Percentiles rank a stretch among this genome's conserved stretches.
Evolutionary conservation across 1,284 basidiomycete genomes (phyloP).

Genomic region (Tremellales sp.): DNA sequence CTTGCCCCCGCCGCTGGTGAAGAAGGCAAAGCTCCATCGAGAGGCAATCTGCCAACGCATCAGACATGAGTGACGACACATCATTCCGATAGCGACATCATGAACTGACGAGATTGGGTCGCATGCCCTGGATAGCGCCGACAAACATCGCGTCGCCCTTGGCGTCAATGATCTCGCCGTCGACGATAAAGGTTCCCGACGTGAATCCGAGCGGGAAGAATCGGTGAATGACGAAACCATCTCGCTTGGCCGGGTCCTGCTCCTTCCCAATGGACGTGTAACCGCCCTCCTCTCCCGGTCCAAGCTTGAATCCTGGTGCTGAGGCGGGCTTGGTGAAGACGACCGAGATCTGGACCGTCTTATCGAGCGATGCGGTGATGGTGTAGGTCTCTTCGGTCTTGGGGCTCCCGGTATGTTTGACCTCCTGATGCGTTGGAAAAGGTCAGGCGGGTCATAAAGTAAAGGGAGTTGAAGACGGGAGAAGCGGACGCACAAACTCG

Average conservation of each 20-base stretch:
- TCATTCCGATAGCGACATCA: not conserved
- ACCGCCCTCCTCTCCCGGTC: slow-evolving; percentile 80
- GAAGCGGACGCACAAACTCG: slow-evolving; percentile 60
- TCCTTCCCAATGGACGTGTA: slow-evolving; percentile 85
- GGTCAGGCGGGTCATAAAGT: not conserved
- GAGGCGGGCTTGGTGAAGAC: slow-evolving; percentile 64
- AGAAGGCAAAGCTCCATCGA: slow-evolving; percentile 94
- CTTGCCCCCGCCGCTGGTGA: slow-evolving; percentile 58
- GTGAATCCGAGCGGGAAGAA: slow-evolving; percentile 78
- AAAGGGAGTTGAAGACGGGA: not conserved
- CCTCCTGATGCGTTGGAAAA: slow-evolving; percentile 36
- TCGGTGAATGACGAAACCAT: slow-evolving; percentile 85
- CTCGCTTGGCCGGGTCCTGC: slow-evolving; percentile 54
- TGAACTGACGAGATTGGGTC: slow-evolving; percentile 69
- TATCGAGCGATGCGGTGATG: slow-evolving; percentile 74
- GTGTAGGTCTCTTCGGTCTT: slow-evolving; percentile 66
- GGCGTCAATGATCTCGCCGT: slow-evolving; percentile 64
- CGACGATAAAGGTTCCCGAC: slow-evolving; percentile 66
- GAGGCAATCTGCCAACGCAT: slow-evolving; percentile 64
- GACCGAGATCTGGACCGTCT: slow-evolving; percentile 76
- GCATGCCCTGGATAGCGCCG: slow-evolving; percentile 98
- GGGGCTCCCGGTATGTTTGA: slow-evolving; percentile 65
- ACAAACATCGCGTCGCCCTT: slow-evolving; percentile 86
- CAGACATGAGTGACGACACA: not conserved
- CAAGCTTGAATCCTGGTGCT: slow-evolving; percentile 88